Percentiles rank a stretch among this genome's conserved stretches.
Evolutionary conservation across 352 stramenopile species (phyloP).

Genomic region (Plasmopara muralis): DNA sequence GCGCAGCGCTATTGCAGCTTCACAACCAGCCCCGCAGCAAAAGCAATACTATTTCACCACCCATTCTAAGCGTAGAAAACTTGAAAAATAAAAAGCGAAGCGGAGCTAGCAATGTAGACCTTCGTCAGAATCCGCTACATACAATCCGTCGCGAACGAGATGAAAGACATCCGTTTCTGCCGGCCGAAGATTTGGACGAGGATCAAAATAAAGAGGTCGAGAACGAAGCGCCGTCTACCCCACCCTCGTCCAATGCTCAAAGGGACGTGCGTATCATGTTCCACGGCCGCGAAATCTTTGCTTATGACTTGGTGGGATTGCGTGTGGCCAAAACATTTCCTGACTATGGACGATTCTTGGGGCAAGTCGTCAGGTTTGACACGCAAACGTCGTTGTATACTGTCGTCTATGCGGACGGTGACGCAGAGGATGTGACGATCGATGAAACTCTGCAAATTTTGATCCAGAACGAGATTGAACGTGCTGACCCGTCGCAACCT

Average conservation of each 20-base stretch:
- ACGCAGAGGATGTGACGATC: slow-evolving; percentile 69
- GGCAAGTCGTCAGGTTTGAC: slow-evolving; percentile 84
- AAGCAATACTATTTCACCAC: slow-evolving; percentile 7
- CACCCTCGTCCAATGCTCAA: slow-evolving; percentile 28
- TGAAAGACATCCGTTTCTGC: slow-evolving; percentile 10
- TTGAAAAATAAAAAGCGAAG: neutral
- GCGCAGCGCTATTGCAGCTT: slow-evolving; percentile 28
- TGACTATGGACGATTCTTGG: slow-evolving; percentile 73
- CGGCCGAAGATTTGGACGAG: slow-evolving; percentile 6
- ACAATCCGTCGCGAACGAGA: slow-evolving; percentile 24
- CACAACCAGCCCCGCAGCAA: neutral
- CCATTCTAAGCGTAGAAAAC: neutral
- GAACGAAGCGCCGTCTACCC: slow-evolving; percentile 17
- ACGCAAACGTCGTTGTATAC: slow-evolving; percentile 59
- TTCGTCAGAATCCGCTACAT: neutral
- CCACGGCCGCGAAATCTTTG: slow-evolving; percentile 63
- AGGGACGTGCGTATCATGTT: slow-evolving; percentile 59
- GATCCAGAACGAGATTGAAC: slow-evolving; percentile 84
- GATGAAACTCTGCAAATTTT: slow-evolving; percentile 79
- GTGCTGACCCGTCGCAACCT: slow-evolving; percentile 46
- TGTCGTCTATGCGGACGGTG: slow-evolving; percentile 78
- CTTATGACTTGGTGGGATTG: slow-evolving; percentile 68
- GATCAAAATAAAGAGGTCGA: slow-evolving; percentile 13
- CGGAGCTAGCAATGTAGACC: slow-evolving; percentile 1
- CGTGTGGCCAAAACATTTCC: slow-evolving; percentile 82